Conservation (phyloP, 768 basidiomycete species). For the Pulveroboletus sp. region DNA sequence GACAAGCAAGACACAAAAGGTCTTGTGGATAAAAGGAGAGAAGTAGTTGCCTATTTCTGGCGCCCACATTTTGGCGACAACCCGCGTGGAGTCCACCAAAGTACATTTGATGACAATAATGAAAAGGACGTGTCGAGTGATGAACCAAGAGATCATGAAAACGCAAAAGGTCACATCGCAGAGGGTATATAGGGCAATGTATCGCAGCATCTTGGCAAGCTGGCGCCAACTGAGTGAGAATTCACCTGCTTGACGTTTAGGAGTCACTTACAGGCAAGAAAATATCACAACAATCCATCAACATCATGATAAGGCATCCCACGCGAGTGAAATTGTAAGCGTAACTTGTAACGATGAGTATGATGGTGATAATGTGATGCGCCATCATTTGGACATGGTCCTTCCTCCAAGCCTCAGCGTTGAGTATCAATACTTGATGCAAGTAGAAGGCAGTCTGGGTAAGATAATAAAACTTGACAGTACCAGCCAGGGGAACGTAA, state of each 20-base stretch:
- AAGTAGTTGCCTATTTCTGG: conserved; percentile 54
- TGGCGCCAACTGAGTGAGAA: conserved; percentile 28
- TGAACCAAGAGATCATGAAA: conserved; percentile 87
- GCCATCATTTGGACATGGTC: conserved; percentile 96
- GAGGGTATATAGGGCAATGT: conserved; percentile 58
- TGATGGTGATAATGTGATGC: conserved; percentile 88
- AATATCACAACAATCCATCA: conserved; percentile 96
- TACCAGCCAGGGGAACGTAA: conserved; percentile 69
- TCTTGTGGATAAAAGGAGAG: conserved; percentile 38
- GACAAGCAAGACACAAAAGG: conserved; percentile 53
- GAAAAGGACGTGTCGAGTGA: conserved; percentile 86
- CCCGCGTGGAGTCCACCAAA: conserved; percentile 43
- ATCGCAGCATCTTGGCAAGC: conserved; percentile 93
- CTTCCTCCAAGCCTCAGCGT: conserved; percentile 86
- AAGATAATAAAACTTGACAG: conserved; percentile 88
- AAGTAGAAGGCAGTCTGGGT: conserved; percentile 83
- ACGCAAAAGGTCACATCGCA: conserved; percentile 74
- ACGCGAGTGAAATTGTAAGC: conserved; percentile 80
- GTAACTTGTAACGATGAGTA: conserved; percentile 75
- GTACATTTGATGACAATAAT: conserved; percentile 61
- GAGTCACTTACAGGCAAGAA: conserved; percentile 70
- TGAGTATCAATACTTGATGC: conserved; percentile 87
- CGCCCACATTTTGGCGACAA: conserved; percentile 54
- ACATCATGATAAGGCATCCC: conserved; percentile 82
- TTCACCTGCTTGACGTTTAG: not conserved